Evolutionary conservation across 108 stramenopile species (phyloP).

Genomic region (Skeletonema marinoi): DNA sequence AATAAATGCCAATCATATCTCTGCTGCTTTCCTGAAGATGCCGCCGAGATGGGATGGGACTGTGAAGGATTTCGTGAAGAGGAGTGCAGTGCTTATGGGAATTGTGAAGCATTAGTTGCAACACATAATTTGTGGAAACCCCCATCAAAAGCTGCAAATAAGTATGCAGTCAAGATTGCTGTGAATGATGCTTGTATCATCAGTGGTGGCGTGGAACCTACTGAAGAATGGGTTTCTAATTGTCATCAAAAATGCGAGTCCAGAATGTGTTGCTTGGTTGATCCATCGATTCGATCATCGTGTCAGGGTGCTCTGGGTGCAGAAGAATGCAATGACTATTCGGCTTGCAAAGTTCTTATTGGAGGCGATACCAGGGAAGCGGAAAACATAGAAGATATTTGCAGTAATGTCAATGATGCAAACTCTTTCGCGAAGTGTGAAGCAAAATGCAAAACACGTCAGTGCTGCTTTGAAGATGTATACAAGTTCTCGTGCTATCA

Average conservation of each 20-base stretch:
- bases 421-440: slow-evolving; percentile 2
- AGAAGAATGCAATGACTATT: slow-evolving; percentile 13
- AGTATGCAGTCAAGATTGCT: slow-evolving; percentile 9
- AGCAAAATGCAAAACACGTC: slow-evolving; percentile 5
- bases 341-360: slow-evolving; percentile 14
- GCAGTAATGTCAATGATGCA: slow-evolving; percentile 1
- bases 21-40: slow-evolving; percentile 1
- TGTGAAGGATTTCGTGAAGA: slow-evolving; percentile 1
- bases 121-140: slow-evolving; percentile 10
- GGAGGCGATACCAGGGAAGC: slow-evolving; percentile 11
- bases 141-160: slow-evolving; percentile 5
- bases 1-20: not conserved
- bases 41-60: not conserved
- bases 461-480: slow-evolving; percentile 21
- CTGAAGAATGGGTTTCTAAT: slow-evolving; percentile 13
- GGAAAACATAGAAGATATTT: slow-evolving; percentile 1
- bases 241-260: slow-evolving; percentile 18
- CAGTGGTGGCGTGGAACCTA: not conserved
- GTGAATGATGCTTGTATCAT: slow-evolving; percentile 17
- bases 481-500: slow-evolving; percentile 18
- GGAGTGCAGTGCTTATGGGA: slow-evolving; percentile 8
- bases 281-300: slow-evolving; percentile 1
- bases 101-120: slow-evolving; percentile 12
- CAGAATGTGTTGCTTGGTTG: slow-evolving; percentile 15
- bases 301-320: slow-evolving; percentile 11